These are phyloP conservation scores for Pseudocercospora vitis DNA, from an alignment of 2,329 filamentous ascomycete genomes.

Conservation along the genomic window DNA sequence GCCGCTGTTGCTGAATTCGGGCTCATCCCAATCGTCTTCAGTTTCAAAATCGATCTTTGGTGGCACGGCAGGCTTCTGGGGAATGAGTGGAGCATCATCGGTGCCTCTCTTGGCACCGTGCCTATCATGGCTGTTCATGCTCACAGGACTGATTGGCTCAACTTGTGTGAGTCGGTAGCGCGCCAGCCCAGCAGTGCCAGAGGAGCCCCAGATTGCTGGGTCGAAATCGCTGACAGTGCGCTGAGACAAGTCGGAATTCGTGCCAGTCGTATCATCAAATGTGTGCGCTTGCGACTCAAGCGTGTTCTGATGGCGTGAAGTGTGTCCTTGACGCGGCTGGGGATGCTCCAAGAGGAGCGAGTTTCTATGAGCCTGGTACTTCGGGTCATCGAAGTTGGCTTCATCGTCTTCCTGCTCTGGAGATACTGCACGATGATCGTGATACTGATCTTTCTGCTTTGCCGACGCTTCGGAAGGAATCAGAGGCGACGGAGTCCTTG, in stretches of 20 bases:
- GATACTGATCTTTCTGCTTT: slow-evolving; percentile 24
- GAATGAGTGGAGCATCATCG: slow-evolving; percentile 59
- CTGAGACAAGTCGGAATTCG: slow-evolving; percentile 39
- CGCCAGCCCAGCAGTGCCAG: slow-evolving; percentile 36
- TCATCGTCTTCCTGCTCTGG: slow-evolving; percentile 33
- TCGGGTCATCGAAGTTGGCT: slow-evolving; percentile 59
- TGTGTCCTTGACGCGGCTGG: slow-evolving; percentile 72
- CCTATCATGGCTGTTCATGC: slow-evolving; percentile 39
- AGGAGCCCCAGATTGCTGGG: slow-evolving; percentile 51
- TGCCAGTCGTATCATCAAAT: slow-evolving; percentile 45
- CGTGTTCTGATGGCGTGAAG: slow-evolving; percentile 70
- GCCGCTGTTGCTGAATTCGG: slow-evolving; percentile 38
- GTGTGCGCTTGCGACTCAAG: slow-evolving; percentile 72
- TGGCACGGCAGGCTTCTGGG: slow-evolving; percentile 35
- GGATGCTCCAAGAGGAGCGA: slow-evolving; percentile 78
- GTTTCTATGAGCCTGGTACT: slow-evolving; percentile 79
- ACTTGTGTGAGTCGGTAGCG: slow-evolving; percentile 33
- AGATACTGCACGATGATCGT: slow-evolving; percentile 26
- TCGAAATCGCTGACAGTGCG: slow-evolving; percentile 42
- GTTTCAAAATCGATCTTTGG: slow-evolving; percentile 31
- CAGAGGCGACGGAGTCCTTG: slow-evolving; percentile 52
- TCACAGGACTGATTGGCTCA: slow-evolving; percentile 32
- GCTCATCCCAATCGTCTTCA: slow-evolving; percentile 33
- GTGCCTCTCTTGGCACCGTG: slow-evolving; percentile 48
- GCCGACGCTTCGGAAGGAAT: slow-evolving; percentile 54